phyloP scores from a whole-genome alignment of 2,329 filamentous ascomycete species.

The Teratosphaeria viscida region DNA sequence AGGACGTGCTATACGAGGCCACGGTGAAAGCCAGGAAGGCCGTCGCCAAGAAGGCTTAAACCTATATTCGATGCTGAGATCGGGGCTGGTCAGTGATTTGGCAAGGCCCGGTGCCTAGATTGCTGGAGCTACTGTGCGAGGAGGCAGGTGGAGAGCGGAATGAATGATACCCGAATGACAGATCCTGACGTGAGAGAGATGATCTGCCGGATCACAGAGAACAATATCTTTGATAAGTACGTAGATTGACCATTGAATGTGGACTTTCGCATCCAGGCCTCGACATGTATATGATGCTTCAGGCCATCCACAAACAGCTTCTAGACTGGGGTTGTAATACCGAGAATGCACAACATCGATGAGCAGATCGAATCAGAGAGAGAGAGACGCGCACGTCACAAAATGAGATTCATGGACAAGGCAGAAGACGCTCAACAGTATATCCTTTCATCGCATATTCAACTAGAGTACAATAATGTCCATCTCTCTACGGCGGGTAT shows the following conservation, averaged over 20 bases:
- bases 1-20: conserved; percentile 86
- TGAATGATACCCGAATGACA: neutral
- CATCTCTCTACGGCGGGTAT: neutral
- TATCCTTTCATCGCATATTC: neutral
- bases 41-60: conserved; percentile 4
- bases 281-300: neutral
- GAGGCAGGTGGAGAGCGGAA: neutral
- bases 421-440: neutral
- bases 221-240: neutral
- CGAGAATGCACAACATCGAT: too few species aligned
- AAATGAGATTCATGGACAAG: too few species aligned
- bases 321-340: too few species aligned
- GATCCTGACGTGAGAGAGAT: neutral
- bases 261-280: neutral
- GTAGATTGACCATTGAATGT: neutral
- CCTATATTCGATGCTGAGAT: neutral
- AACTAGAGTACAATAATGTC: neutral
- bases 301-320: too few species aligned
- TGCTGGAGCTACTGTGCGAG: neutral
- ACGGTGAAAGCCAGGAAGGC: conserved; percentile 53
- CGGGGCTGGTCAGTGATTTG: neutral
- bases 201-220: neutral
- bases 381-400: too few species aligned
- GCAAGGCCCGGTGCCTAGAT: neutral
- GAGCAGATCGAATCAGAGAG: too few species aligned